Conservation (phyloP, 2,329 filamentous ascomycete species). For the Aphanocladium album region DNA sequence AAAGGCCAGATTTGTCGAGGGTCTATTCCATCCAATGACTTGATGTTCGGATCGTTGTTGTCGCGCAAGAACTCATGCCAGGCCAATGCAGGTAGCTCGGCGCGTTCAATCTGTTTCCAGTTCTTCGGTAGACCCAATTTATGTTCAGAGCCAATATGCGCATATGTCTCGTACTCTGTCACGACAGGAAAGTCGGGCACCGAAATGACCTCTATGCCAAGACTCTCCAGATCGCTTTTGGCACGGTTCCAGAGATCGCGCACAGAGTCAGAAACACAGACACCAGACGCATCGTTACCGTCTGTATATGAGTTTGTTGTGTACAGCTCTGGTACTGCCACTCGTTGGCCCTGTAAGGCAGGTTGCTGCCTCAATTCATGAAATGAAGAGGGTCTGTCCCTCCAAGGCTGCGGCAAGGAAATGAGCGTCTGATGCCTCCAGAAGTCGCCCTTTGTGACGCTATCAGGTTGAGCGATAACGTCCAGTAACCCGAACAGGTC, state of each 20-base stretch:
- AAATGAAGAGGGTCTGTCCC: constrained; percentile 28
- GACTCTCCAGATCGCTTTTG: constrained; percentile 27
- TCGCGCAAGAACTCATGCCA: constrained; percentile 47
- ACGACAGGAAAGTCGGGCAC: constrained; percentile 38
- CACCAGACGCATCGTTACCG: neutral
- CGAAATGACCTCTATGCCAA: constrained; percentile 35
- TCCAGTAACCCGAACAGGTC: constrained; percentile 46
- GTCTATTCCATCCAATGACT: constrained; percentile 34
- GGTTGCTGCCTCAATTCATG: constrained; percentile 22
- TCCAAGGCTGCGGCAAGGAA: constrained; percentile 27
- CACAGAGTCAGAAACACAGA: constrained; percentile 18
- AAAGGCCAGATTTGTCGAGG: constrained; percentile 30
- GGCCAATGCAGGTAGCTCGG: constrained; percentile 43
- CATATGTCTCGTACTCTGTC: constrained; percentile 37
- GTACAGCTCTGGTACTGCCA: constrained; percentile 20
- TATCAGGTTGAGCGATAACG: constrained; percentile 40
- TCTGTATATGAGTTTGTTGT: neutral
- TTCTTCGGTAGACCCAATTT: constrained; percentile 30
- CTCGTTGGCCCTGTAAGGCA: constrained; percentile 36
- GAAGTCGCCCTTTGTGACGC: constrained; percentile 41
- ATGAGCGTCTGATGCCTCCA: constrained; percentile 45
- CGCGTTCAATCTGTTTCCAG: constrained; percentile 43
- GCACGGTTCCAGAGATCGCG: constrained; percentile 25
- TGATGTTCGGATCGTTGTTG: constrained; percentile 35
- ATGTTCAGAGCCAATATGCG: constrained; percentile 34